Conservation (phyloP, 1,284 basidiomycete species). For the Termitomyces sp. region DNA sequence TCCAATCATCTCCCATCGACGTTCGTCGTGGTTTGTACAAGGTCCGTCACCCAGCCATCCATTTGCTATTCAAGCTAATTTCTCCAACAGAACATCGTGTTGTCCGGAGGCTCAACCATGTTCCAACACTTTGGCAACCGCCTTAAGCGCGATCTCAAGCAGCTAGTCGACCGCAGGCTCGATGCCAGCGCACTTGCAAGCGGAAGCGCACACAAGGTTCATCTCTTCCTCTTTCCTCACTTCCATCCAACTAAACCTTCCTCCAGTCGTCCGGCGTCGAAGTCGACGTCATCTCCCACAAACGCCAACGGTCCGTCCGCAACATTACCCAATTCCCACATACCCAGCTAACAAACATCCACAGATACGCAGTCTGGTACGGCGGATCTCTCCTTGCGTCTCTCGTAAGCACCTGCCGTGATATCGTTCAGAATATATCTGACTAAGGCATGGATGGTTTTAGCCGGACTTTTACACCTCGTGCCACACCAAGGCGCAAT, state of each 20-base stretch:
- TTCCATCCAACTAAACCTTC: conserved; percentile 5
- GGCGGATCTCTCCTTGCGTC: conserved; percentile 93
- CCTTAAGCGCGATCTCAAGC: conserved; percentile 92
- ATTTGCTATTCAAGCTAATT: not conserved
- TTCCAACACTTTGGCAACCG: conserved; percentile 97
- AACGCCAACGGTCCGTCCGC: conserved; percentile 75
- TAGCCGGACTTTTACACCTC: conserved; percentile 97
- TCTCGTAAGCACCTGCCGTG: conserved; percentile 52
- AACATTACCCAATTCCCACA: not conserved
- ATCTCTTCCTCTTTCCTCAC: conserved; percentile 15
- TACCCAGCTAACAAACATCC: conserved; percentile 4
- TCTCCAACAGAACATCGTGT: conserved; percentile 75
- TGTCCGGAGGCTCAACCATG: conserved; percentile 96
- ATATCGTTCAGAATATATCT: too few relatives aligned
- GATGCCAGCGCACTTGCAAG: conserved; percentile 74
- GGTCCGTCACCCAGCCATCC: conserved; percentile 35
- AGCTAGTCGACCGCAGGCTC: conserved; percentile 88
- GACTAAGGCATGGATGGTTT: not conserved
- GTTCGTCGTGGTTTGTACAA: conserved; percentile 93
- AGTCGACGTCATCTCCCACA: conserved; percentile 97
- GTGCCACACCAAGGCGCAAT: conserved; percentile 95
- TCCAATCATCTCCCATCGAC: conserved; percentile 95
- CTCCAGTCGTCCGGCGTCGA: conserved; percentile 88
- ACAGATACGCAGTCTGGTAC: conserved; percentile 94
- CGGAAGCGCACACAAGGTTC: conserved; percentile 74